Percentiles rank a stretch among this genome's conserved stretches.
These are phyloP conservation scores for Mucor ambiguus DNA, from an alignment of 371 early-diverging fungal species.

Conservation along the genomic window DNA sequence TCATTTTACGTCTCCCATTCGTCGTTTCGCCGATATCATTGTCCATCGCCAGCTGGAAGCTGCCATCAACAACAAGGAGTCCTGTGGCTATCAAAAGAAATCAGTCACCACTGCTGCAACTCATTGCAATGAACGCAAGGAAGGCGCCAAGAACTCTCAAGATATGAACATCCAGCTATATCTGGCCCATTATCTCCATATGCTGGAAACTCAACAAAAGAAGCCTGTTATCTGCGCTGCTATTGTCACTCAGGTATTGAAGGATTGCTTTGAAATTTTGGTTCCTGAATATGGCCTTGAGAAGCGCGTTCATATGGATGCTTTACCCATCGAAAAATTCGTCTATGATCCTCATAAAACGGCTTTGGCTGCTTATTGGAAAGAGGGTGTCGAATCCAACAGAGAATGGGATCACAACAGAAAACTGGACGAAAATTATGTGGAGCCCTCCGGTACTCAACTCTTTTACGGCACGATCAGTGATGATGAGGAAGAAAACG, in stretches of 20 bases:
- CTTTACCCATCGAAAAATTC: constrained; percentile 63
- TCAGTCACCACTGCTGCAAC: constrained; percentile 57
- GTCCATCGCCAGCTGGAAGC: constrained; percentile 92
- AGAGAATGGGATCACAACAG: constrained; percentile 14
- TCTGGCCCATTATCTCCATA: constrained; percentile 66
- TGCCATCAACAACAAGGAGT: constrained; percentile 38
- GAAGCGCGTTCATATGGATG: constrained; percentile 58
- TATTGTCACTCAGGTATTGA: constrained; percentile 52
- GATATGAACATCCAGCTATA: constrained; percentile 80
- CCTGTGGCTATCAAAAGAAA: constrained; percentile 51
- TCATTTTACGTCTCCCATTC: constrained; percentile 99
- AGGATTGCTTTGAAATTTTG: constrained; percentile 70
- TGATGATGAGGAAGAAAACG: constrained; percentile 7
- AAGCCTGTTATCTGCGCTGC: constrained; percentile 48
- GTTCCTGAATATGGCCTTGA: constrained; percentile 78
- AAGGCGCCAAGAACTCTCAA: constrained; percentile 81
- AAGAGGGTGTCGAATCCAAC: constrained; percentile 32
- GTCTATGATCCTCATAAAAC: constrained; percentile 37
- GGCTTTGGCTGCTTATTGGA: constrained; percentile 51
- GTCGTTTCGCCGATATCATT: constrained; percentile 98
- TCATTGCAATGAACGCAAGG: constrained; percentile 84
- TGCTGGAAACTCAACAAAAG: constrained; percentile 33
- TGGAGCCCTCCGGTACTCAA: constrained; percentile 8
- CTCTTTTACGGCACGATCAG: constrained; percentile 3
- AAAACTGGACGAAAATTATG: constrained; percentile 11